Evolutionary conservation across 2,329 filamentous ascomycete genomes (phyloP).

Genomic region (Claviceps quebecensis): DNA sequence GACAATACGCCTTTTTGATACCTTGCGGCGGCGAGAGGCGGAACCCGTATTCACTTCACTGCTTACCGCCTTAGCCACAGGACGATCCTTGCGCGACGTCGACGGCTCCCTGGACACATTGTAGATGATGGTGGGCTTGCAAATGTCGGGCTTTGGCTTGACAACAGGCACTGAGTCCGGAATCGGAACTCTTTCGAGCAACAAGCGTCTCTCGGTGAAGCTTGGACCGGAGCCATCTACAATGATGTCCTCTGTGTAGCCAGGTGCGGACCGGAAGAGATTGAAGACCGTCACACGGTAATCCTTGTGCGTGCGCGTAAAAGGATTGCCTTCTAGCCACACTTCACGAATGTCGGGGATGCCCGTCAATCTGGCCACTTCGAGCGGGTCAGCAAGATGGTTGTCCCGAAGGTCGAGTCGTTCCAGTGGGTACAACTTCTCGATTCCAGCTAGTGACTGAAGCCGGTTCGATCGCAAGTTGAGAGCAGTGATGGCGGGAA

Average conservation of each 20-base stretch:
- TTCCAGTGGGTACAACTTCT: slow-evolving; percentile 78
- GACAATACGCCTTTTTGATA: slow-evolving; percentile 49
- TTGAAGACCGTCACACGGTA: slow-evolving; percentile 93
- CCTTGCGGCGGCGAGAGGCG: slow-evolving; percentile 41
- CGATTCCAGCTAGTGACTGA: slow-evolving; percentile 74
- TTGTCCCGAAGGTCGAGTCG: slow-evolving; percentile 87
- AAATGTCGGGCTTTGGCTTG: slow-evolving; percentile 52
- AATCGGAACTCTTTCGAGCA: slow-evolving; percentile 70
- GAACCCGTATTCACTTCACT: slow-evolving; percentile 46
- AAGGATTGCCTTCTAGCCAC: slow-evolving; percentile 85
- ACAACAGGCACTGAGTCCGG: slow-evolving; percentile 65
- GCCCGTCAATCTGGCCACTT: slow-evolving; percentile 75
- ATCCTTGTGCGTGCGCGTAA: slow-evolving; percentile 70
- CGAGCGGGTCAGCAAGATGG: slow-evolving; percentile 74
- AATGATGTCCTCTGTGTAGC: slow-evolving; percentile 78
- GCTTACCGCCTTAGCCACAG: slow-evolving; percentile 34
- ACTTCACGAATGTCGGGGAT: slow-evolving; percentile 87
- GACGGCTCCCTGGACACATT: slow-evolving; percentile 33
- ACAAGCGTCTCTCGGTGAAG: slow-evolving; percentile 72
- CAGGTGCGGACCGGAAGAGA: slow-evolving; percentile 77
- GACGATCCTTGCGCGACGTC: slow-evolving; percentile 46
- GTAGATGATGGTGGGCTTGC: slow-evolving; percentile 50
- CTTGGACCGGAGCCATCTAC: slow-evolving; percentile 75
- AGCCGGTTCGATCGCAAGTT: slow-evolving; percentile 85
- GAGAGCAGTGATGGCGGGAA: slow-evolving; percentile 85